phyloP scores from a whole-genome alignment of 2,329 filamentous ascomycete species.

The Leptosphaerulina australis region DNA sequence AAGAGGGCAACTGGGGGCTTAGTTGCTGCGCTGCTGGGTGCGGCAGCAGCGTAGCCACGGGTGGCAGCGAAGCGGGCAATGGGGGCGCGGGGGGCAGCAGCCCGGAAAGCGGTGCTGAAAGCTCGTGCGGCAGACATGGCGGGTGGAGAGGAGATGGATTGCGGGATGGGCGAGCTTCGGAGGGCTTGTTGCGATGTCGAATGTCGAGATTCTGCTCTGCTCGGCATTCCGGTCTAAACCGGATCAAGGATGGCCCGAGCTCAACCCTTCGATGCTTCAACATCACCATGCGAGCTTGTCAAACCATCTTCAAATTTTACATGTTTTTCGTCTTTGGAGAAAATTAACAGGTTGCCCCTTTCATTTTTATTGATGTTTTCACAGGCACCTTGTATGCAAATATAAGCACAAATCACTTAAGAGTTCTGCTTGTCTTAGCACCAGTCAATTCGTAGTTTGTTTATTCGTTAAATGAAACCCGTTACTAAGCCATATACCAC shows the following conservation, averaged over 20 bases:
- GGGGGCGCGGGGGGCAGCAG: slow-evolving; percentile 62
- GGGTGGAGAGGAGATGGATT: slow-evolving; percentile 47
- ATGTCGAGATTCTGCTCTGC: slow-evolving; percentile 19
- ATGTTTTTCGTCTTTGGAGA: no score
- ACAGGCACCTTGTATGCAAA: no score
- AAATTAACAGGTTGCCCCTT: no score
- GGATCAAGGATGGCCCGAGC: slow-evolving; percentile 4
- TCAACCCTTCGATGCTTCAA: background rate
- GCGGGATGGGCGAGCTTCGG: slow-evolving; percentile 37
- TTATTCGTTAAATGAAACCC: background rate
- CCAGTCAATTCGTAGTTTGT: background rate
- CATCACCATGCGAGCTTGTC: background rate
- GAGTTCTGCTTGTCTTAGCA: background rate
- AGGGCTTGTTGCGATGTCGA: slow-evolving; percentile 24
- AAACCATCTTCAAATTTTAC: no score
- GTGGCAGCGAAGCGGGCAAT: slow-evolving; percentile 66
- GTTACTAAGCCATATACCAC: background rate
- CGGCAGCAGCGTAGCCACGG: slow-evolving; percentile 75
- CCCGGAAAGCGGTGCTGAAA: slow-evolving; percentile 63
- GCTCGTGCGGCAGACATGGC: slow-evolving; percentile 63
- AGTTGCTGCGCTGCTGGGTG: slow-evolving; percentile 64
- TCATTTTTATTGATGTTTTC: no score
- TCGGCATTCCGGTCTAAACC: slow-evolving; percentile 12
- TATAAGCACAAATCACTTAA: background rate
- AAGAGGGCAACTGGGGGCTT: slow-evolving; percentile 91